Conservation (phyloP, 179 eudicot genomes). For the Camellia oleifera region DNA sequence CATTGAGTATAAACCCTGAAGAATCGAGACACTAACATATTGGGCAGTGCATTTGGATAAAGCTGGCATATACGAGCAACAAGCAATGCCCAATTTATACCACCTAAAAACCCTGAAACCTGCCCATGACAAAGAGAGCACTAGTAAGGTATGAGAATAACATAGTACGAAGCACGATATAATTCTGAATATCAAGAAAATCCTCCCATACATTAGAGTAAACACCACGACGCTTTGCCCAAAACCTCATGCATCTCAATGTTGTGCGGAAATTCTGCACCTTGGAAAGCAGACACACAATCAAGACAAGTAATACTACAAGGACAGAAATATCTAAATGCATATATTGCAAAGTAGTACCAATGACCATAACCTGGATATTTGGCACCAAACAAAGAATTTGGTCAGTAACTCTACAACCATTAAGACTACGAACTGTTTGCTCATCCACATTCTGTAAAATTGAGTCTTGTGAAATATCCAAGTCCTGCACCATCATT, state of each 20-base stretch:
- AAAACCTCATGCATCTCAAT: constrained; percentile 72
- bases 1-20: constrained; percentile 76
- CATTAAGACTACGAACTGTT: constrained; percentile 86
- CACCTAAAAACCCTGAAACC: constrained; percentile 88
- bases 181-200: neutral
- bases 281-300: neutral
- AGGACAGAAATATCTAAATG: neutral
- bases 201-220: constrained; percentile 64
- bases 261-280: constrained; percentile 68
- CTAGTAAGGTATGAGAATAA: neutral
- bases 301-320: neutral
- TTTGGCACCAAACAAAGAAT: constrained; percentile 80
- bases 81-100: constrained; percentile 86
- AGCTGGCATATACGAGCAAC: constrained; percentile 91
- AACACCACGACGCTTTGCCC: constrained; percentile 81
- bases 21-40: constrained; percentile 78
- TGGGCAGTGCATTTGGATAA: constrained; percentile 82
- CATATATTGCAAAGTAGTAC: neutral
- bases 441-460: constrained; percentile 77
- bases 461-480: constrained; percentile 21
- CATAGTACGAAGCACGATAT: neutral
- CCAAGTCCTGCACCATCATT: constrained; percentile 60
- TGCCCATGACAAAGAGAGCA: constrained; percentile 23
- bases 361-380: constrained; percentile 44
- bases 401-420: constrained; percentile 86